Conservation (phyloP, 164 flowering plant genomes). For the Brasenia schreberi region DNA sequence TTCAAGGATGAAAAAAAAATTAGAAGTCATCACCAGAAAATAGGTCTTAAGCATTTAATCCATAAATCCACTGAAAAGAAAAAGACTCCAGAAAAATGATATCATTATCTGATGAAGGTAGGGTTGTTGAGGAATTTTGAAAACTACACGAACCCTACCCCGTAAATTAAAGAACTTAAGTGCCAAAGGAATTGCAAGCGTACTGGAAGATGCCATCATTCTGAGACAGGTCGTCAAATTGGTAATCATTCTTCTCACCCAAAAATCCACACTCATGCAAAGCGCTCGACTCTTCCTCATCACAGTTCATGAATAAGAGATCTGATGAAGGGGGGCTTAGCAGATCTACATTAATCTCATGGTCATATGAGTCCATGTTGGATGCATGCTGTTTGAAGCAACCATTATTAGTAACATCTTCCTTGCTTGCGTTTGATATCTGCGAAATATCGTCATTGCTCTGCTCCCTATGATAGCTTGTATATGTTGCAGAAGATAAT, state of each 20-base stretch:
- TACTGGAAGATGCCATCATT: neutral
- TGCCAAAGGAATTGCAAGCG: neutral
- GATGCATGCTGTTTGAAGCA: neutral
- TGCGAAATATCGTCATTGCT: neutral
- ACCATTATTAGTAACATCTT: neutral
- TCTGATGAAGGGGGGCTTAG: neutral
- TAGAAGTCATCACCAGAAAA: neutral
- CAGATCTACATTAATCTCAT: neutral
- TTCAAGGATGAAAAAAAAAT: neutral
- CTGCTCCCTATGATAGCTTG: neutral
- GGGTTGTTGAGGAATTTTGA: neutral
- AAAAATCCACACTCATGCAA: neutral
- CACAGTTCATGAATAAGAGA: neutral
- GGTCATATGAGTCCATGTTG: neutral
- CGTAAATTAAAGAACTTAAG: neutral
- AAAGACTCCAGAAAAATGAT: too few species aligned
- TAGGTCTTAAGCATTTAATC: neutral
- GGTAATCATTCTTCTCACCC: neutral
- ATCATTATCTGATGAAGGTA: neutral
- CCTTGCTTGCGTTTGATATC: neutral
- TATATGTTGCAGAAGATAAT: neutral
- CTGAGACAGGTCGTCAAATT: neutral
- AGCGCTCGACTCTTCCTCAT: neutral
- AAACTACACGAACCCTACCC: neutral
- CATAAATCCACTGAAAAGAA: neutral